Evolutionary conservation across 805 yeast genomes (phyloP), one percentile per base, ranked within the genome.

Genomic region (Cyberlindnera mycetangii): DNA sequence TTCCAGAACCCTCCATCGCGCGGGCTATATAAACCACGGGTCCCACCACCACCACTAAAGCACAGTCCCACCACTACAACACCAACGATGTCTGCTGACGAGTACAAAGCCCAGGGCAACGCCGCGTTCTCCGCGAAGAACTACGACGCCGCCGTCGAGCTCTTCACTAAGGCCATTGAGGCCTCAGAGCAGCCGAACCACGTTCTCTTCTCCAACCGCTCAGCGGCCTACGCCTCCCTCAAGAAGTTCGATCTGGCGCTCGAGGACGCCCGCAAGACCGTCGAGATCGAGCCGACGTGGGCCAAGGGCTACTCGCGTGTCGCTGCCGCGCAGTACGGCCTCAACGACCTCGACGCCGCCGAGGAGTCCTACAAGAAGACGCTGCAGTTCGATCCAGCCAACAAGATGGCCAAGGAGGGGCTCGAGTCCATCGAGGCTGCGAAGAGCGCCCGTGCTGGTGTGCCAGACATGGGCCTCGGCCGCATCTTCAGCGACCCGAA

Each of bases 291-390:
- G 52, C 83, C 89, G 14, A 53, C 83, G 2, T 93, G 98, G 98
- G 89, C 97, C 18, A 93, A 93, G 68, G 99, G 98, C 38, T 87
- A 85, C 72, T 85, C 82, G 60, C 83, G 99, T 67, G 85, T 85
- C 30, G 99, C 88, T 48, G 90, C 97, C 52, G 99, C 99, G 25
- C 79, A 83, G 39, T 83, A 74, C 58, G 99, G 99, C n/a, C 70
- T 85, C 48, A 89, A 89, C 15, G 77, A 86, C 48, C 75, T 83
- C 39, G 89, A 85, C 24, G 85, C 78, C 18, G 93, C 98, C 37
- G 78, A 77, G 54, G 65, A 66, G 21, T 72, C 85, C 20, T 92
- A 89, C 67, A 71, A 80, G 52, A 83, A 84, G 64, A 95, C 96
- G 7, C 69, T 92, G 53, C 85, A 84, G 59, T 65, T 89, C 47